Evolutionary conservation across 2,329 filamentous ascomycete genomes (phyloP).

Genomic region (Colletotrichum tanaceti): DNA sequence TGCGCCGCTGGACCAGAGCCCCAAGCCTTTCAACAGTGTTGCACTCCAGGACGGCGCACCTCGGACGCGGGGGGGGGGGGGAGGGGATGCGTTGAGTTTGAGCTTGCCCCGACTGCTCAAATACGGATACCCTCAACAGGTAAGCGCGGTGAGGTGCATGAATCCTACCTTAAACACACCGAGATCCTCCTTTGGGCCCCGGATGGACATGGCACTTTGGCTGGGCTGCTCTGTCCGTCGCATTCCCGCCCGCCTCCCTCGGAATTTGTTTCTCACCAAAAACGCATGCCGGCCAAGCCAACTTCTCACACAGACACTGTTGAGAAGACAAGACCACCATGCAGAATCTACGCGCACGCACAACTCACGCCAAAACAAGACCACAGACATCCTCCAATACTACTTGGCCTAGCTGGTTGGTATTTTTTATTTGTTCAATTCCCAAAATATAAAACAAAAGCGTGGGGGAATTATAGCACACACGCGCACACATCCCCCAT

Average conservation of each 20-base stretch:
- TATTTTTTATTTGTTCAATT: conserved; percentile 9
- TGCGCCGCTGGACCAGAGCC: no score
- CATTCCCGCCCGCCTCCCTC: background rate
- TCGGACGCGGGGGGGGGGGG: no score
- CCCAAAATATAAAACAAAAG: background rate
- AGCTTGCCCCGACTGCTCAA: no score
- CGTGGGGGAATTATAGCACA: conserved; percentile 3
- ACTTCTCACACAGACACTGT: conserved; percentile 22
- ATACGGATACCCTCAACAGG: conserved; percentile 7
- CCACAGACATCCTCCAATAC: background rate
- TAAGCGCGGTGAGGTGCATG: conserved; percentile 8
- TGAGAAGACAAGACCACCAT: conserved; percentile 18
- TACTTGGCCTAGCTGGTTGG: background rate
- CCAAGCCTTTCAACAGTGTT: conserved; percentile 4
- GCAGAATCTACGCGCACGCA: background rate
- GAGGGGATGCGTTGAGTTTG: conserved; percentile 8
- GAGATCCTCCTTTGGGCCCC: background rate
- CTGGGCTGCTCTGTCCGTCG: background rate
- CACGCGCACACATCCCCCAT: background rate
- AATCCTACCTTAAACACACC: background rate
- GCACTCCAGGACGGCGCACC: background rate
- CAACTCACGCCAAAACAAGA: background rate
- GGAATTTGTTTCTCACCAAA: conserved; percentile 16
- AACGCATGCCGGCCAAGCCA: background rate
- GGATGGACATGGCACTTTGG: background rate